Evolutionary conservation across 225 moss, liverwort and hornwort genomes (phyloP), one percentile per base, ranked within the genome.

Genomic region (Asterella californica): DNA sequence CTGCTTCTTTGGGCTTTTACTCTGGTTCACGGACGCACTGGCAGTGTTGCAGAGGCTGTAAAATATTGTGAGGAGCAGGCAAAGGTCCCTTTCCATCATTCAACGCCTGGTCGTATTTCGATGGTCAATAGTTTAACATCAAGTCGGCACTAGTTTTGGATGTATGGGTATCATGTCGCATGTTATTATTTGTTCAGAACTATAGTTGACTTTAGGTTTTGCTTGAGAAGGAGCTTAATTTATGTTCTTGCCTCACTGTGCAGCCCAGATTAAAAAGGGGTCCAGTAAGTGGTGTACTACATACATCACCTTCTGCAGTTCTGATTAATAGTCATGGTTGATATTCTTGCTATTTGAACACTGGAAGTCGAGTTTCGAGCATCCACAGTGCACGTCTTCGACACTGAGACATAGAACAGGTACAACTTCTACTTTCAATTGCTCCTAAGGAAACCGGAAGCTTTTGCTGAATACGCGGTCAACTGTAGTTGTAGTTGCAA

Each of bases 31-130:
- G 96, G 96, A 78, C 90, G 94, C 65, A 75, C 94, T 15, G 91
- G 93, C 70, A 90, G 89, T 76, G 84, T 94, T 61, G 83, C 94
- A 48, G 96, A 96, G 80, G 91, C 92, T 85, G 96, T 96, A 69
- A 96, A 90, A 88, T 90, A 92, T 59, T 94, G 94, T 82, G 96
- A 96, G 84, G 96, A 96, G 84, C 96, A 96, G 81, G 93, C 93
- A 19, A 96, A 94, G 94, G 91, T 93, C 52, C 37, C n/a, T 70
- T 53, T 70, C 69, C 45, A 9, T n/a, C 55, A 17, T 27, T 18
- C 25, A 64, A 46, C 47, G 29, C 32, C n/a, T 77, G 15, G 25
- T 54, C 25, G 46, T 42, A 1, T 46, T n/a, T 42, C 42, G 42
- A 42, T 45, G 7, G 3, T 47, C n/a, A 42, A 45, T 24, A 10